These are phyloP conservation scores for Priceomyces carsonii DNA, from an alignment of 805 yeast genomes.

Conservation along the genomic window DNA sequence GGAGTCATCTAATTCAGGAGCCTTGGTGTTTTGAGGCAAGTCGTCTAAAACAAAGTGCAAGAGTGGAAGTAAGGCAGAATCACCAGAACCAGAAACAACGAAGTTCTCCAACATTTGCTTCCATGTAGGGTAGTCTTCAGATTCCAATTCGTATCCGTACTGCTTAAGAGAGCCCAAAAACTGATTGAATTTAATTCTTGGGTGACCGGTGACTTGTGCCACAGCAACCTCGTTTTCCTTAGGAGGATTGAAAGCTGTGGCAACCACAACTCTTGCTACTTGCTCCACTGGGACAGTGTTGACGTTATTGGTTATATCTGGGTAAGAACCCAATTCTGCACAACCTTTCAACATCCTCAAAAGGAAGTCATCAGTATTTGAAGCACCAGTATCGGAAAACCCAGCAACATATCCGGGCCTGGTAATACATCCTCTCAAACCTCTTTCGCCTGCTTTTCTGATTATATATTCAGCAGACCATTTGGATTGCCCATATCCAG, in stretches of 20 bases:
- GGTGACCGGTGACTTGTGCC: constrained; percentile 97
- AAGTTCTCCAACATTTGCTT: constrained; percentile 69
- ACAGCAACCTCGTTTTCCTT: constrained; percentile 56
- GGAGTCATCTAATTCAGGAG: constrained; percentile 90
- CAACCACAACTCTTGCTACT: constrained; percentile 87
- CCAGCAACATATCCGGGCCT: constrained; percentile 98
- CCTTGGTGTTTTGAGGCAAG: constrained; percentile 86
- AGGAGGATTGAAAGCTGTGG: constrained; percentile 81
- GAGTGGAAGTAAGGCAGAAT: constrained; percentile 88
- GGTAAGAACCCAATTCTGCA: constrained; percentile 80
- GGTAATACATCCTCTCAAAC: constrained; percentile 83
- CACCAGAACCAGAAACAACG: constrained; percentile 72
- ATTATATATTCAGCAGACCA: constrained; percentile 95
- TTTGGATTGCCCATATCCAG: constrained; percentile 96
- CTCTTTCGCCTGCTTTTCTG: constrained; percentile 84
- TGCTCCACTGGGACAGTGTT: constrained; percentile 99
- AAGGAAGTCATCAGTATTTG: constrained; percentile 96
- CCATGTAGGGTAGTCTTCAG: constrained; percentile 78
- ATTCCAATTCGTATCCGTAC: constrained; percentile 72
- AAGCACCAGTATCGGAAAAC: constrained; percentile 76
- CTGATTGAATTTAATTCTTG: constrained; percentile 79
- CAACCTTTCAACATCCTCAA: constrained; percentile 94
- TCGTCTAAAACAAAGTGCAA: constrained; percentile 93
- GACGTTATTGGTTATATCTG: constrained; percentile 83
- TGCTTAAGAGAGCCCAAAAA: constrained; percentile 63